Conservation (phyloP, 129 eudicot species). For the Flaveria sonorensis region DNA sequence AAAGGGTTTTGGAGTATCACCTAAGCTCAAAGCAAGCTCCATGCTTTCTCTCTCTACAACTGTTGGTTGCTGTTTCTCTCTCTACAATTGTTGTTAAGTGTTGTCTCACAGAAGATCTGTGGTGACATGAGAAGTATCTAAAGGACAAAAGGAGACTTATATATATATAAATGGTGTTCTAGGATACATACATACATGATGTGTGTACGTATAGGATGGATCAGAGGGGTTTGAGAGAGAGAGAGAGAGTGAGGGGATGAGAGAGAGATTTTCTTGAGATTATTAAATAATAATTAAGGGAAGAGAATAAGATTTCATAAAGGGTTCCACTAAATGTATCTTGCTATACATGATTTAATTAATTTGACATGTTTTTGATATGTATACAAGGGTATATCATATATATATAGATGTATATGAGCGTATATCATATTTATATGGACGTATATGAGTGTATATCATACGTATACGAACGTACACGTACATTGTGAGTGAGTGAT, state of each 20-base stretch:
- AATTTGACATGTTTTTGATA: no score
- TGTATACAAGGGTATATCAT: no score
- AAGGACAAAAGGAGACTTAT: constrained; percentile 39
- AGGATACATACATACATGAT: constrained; percentile 31
- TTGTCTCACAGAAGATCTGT: constrained; percentile 15
- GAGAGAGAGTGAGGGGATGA: constrained; percentile 27
- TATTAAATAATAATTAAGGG: neutral
- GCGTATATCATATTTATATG: no score
- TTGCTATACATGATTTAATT: no score
- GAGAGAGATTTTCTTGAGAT: constrained; percentile 26
- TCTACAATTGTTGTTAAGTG: no score
- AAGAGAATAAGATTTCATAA: no score
- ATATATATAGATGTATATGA: no score
- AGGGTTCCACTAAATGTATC: no score
- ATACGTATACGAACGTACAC: no score
- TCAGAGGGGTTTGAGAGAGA: constrained; percentile 22
- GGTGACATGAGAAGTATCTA: constrained; percentile 39
- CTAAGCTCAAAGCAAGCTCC: constrained; percentile 94
- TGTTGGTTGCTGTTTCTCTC: constrained; percentile 8
- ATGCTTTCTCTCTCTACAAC: constrained; percentile 40
- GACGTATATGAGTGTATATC: no score
- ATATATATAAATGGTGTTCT: constrained; percentile 35
- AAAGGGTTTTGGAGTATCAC: constrained; percentile 69
- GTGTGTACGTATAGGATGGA: constrained; percentile 27
- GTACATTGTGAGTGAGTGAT: no score